Evolutionary conservation across 1,284 basidiomycete genomes (phyloP), one percentile per base, ranked within the genome.

Genomic region (Psilocybe mexicana): DNA sequence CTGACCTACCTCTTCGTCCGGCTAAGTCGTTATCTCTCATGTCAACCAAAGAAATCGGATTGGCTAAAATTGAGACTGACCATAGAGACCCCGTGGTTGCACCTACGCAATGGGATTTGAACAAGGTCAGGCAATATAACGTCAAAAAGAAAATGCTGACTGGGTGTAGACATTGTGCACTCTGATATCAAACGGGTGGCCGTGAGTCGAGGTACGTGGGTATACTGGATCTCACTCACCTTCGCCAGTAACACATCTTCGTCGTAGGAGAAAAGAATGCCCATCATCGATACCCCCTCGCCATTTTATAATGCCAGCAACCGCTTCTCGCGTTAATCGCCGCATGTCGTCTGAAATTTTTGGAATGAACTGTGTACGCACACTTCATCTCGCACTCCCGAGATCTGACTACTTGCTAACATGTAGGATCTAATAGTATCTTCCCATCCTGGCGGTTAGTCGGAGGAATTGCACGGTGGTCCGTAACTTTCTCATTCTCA

Each of bases 1-100:
- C 43, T 14, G 47, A 61, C 73, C 62, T 55, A 85, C 86, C 76
- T 87, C 84, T 71, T 85, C 83, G 50, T 88, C 86, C 14, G 83
- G 80, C 86, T 88, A 65, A 36, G 46, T 46, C 30, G 51, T n/a
- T 18, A n/a, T 18, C 43, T 44, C 53, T 46, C 42, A 25, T 46
- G 55, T 47, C 52, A 53, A 63, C 30, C 63, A 40, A 55, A 48
- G 47, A 52, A 43, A 6, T 14, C 24, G n/a, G 42, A 2, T 30
- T 44, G 42, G 42, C 30, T 33, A 33, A 33, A 33, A 43, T 26
- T 48, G 36, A 43, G 58, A 60, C 47, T 63, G 62, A 87, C 86
- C 68, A 84, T 62, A 58, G 72, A 82, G 48, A 84, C 68, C 24
- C 75, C 80, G 68, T 88, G 87, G 43, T 81, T 81, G 67, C 86